Evolutionary conservation across 2,329 filamentous ascomycete genomes (phyloP), one percentile per base, ranked within the genome.

Genomic region (Aureobasidium subglaciale): DNA sequence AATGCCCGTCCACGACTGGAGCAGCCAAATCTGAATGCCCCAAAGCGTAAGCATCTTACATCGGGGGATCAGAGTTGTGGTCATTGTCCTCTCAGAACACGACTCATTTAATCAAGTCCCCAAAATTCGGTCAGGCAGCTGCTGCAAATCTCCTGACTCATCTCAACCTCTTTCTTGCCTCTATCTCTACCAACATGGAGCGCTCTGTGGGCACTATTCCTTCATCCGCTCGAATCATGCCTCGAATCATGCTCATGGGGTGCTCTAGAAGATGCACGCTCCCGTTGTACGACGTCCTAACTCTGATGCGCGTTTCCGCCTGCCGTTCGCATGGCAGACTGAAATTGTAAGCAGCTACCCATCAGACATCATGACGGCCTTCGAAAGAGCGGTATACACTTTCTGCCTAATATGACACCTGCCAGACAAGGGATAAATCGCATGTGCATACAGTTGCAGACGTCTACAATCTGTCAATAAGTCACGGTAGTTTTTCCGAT

Each of bases 261-360:
- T 32, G 18, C 34, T 27, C 27, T 37, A 7, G 29, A 46, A 46
- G 13, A 20, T 27, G 45, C 32, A 37, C 27, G 45, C 29, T 16
- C 25, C 46, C 46, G 32, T 22, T 18, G 46, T 35, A 30, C 8
- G 29, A 48, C 29, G 35, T 16, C 10, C 10, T n/a, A n/a, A 35
- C 18, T 35, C 43, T 35, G 43, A 30, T 48, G 18, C 35, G 29
- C 43, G 24, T 52, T 35, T 41, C 48, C 34, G 35, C 48, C 41
- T 52, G 48, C 48, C 15, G 46, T 29, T 50, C 46, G 16, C 48
- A 52, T 52, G 48, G 48, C 25, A 24, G 35, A 5, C 20, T 22
- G 48, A 52, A 6, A 27, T 5, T 16, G 2, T 22, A 52, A 52
- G 48, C 48, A 52, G 18, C 25, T 32, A 22, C n/a, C 35, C 35